phyloP scores from a whole-genome alignment of 176 grass and related monocot genomes.

The Triticum dicoccoides region DNA sequence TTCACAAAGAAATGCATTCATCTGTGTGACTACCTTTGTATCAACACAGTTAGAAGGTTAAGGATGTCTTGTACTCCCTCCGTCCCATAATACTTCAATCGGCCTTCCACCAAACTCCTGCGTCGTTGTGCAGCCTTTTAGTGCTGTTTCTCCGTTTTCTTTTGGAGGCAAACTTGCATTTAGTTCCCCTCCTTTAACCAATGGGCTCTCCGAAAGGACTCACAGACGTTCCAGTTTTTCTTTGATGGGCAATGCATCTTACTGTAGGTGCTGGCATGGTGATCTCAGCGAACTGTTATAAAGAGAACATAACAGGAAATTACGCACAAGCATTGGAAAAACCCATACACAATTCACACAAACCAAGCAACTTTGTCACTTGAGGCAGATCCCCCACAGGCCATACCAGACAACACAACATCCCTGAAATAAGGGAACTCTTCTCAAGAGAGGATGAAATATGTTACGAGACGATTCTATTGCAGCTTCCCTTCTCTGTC shows the following conservation, averaged over 20 bases:
- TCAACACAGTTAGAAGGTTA: too few relatives aligned
- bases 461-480: constrained; percentile 28
- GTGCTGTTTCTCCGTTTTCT: too few relatives aligned
- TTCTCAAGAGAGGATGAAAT: neutral
- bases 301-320: neutral
- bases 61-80: too few relatives aligned
- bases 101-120: neutral
- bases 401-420: neutral
- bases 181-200: too few relatives aligned
- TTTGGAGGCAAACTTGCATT: too few relatives aligned
- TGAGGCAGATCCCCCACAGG: neutral
- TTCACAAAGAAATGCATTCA: too few relatives aligned
- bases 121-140: too few relatives aligned
- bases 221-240: neutral
- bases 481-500: constrained; percentile 43
- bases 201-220: too few relatives aligned
- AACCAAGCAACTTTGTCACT: neutral
- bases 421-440: neutral
- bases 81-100: neutral
- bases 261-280: neutral
- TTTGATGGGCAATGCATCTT: neutral
- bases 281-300: neutral
- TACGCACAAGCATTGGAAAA: neutral
- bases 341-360: neutral
- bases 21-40: too few relatives aligned